Evolutionary conservation across 495 filamentous ascomycete genomes (phyloP).

Genomic region (Patellaria atrata): DNA sequence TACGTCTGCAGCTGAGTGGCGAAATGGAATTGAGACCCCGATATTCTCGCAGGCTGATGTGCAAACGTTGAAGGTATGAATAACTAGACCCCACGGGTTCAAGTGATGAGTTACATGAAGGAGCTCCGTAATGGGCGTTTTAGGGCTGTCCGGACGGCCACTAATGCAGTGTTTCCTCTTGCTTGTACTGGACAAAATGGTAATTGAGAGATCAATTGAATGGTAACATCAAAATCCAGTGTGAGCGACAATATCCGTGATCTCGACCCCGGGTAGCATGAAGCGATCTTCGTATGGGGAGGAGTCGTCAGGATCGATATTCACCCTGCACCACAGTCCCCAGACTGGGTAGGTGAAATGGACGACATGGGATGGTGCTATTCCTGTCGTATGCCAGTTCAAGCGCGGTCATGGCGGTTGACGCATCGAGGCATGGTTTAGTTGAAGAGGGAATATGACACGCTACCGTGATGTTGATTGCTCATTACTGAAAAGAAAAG

Average conservation of each 20-base stretch:
- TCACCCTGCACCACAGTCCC: too few species aligned
- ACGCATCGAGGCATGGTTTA: constrained; percentile 19
- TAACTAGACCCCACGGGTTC: constrained; percentile 11
- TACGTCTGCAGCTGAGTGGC: constrained; percentile 8
- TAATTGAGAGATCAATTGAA: too few species aligned
- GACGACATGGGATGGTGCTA: constrained; percentile 1
- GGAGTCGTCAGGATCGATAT: too few species aligned
- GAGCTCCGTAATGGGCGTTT: constrained; percentile 8
- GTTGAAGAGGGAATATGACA: constrained; percentile 40
- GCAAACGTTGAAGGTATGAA: constrained; percentile 13
- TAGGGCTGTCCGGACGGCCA: constrained; percentile 28
- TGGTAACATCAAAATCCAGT: too few species aligned
- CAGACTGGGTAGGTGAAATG: too few species aligned
- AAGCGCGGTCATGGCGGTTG: constrained; percentile 20
- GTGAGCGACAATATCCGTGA: too few species aligned
- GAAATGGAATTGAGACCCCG: too few species aligned
- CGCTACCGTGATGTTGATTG: constrained; percentile 23
- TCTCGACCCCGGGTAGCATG: too few species aligned
- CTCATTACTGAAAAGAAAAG: too few species aligned
- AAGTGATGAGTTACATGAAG: constrained; percentile 5
- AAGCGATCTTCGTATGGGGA: too few species aligned
- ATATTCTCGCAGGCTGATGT: constrained; percentile 12
- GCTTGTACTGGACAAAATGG: too few species aligned
- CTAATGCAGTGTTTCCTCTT: constrained; percentile 41
- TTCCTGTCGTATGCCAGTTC: constrained; percentile 5